Conservation (phyloP, 805 yeast species). For the Suhomyces kilbournensis region DNA sequence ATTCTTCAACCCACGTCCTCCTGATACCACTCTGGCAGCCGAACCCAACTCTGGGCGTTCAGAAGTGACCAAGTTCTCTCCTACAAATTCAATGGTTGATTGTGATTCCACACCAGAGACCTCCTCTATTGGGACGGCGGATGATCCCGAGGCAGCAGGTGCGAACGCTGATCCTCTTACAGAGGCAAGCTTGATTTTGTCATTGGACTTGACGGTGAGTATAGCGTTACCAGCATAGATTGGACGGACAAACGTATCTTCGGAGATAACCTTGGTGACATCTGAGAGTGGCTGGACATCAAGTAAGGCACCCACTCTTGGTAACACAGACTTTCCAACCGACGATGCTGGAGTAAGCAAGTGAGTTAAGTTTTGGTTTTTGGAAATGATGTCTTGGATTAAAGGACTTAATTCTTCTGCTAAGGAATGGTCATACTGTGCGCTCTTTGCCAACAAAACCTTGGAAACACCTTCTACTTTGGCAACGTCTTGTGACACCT, state of each 20-base stretch:
- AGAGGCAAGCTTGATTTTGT: constrained; percentile 65
- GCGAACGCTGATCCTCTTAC: constrained; percentile 83
- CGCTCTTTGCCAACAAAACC: constrained; percentile 56
- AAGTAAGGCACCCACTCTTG: constrained; percentile 80
- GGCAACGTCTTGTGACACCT: constrained; percentile 44
- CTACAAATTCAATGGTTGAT: constrained; percentile 54
- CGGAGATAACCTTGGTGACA: constrained; percentile 61
- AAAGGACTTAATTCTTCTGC: constrained; percentile 85
- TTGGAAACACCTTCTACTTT: constrained; percentile 53
- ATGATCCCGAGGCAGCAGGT: constrained; percentile 35
- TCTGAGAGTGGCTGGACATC: constrained; percentile 90
- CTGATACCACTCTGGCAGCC: constrained; percentile 79
- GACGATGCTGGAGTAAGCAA: constrained; percentile 82
- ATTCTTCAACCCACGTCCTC: constrained; percentile 91
- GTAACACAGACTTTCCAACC: constrained; percentile 81
- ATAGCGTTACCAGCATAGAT: constrained; percentile 95
- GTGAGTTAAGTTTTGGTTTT: constrained; percentile 53
- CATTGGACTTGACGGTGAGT: constrained; percentile 72
- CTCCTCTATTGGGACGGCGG: constrained; percentile 46
- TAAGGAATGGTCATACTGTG: constrained; percentile 61
- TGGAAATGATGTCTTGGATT: constrained; percentile 45
- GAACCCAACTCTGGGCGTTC: constrained; percentile 91
- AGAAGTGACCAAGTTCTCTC: constrained; percentile 68
- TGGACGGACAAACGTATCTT: constrained; percentile 82
- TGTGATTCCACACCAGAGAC: constrained; percentile 24